A percentile compares a stretch with the other conserved stretches of the same genome.
Conservation (phyloP, 2,329 filamentous ascomycete species). For the Colletotrichum sp. region DNA sequence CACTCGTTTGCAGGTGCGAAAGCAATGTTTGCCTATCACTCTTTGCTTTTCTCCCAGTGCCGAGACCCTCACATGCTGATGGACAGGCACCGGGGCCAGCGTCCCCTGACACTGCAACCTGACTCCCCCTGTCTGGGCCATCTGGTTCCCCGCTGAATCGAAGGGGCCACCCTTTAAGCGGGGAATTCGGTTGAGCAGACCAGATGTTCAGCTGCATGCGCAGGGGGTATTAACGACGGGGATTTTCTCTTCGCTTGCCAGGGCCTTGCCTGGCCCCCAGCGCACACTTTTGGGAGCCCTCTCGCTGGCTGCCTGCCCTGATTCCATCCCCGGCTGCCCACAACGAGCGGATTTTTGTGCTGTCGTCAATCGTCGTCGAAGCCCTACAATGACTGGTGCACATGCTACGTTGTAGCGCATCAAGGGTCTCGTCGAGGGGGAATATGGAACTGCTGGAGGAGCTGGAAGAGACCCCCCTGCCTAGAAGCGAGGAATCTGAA, state of each 20-base stretch:
- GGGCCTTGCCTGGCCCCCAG: background rate
- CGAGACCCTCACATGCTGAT: conserved; percentile 7
- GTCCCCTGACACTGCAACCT: conserved; percentile 5
- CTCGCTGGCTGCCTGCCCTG: background rate
- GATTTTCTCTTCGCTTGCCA: conserved; percentile 7
- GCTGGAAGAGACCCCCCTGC: background rate
- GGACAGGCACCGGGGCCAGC: background rate
- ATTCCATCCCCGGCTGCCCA: background rate
- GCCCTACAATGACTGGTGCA: background rate
- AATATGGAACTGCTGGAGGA: background rate
- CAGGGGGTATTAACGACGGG: conserved; percentile 1
- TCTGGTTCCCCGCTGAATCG: conserved; percentile 17
- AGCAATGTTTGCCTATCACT: background rate
- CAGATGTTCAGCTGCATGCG: background rate
- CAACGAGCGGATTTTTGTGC: conserved; percentile 8
- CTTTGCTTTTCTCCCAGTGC: conserved; percentile 1
- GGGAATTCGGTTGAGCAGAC: background rate
- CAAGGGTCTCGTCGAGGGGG: background rate
- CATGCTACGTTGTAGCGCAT: conserved; percentile 12
- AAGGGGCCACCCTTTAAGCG: background rate
- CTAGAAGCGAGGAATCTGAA: conserved; percentile 14
- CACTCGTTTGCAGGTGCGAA: background rate
- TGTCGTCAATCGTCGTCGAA: conserved; percentile 3
- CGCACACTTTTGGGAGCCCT: background rate
- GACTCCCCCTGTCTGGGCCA: background rate